Evolutionary conservation across 805 yeast species (phyloP).

Genomic region (Kuraishia molischiana): DNA sequence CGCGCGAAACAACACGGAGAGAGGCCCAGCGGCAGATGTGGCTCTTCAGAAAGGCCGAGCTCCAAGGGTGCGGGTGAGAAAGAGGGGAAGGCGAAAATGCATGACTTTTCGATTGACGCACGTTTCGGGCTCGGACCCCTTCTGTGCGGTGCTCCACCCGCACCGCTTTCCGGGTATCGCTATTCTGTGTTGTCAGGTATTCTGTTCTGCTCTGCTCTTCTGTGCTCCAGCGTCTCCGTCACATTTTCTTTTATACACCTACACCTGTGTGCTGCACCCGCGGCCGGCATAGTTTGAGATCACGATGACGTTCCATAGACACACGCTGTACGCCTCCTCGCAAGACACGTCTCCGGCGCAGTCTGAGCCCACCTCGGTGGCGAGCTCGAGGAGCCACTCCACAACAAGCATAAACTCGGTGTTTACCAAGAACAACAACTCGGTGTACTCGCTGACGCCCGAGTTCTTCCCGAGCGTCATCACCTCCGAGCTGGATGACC

Average conservation of each 20-base stretch:
- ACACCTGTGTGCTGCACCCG: no score
- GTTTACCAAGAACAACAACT: conserved; percentile 2
- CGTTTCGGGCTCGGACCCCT: no score
- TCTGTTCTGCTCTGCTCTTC: no score
- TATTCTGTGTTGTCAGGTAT: no score
- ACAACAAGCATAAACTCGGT: conserved; percentile 3
- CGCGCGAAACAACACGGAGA: conserved; percentile 6
- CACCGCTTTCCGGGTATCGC: no score
- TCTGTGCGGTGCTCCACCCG: no score
- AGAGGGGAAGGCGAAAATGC: no score
- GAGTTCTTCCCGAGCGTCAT: conserved; percentile 5
- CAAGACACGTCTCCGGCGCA: conserved; percentile 1
- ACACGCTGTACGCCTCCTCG: background rate
- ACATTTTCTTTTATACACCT: no score
- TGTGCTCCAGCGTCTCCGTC: no score
- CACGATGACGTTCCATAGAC: conserved; percentile 1
- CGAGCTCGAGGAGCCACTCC: conserved; percentile 2
- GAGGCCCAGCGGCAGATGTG: conserved; percentile 47
- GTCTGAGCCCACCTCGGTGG: background rate
- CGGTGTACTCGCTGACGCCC: conserved; percentile 3
- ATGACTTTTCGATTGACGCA: no score
- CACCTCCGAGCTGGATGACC: conserved; percentile 3
- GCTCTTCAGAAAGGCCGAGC: conserved; percentile 45
- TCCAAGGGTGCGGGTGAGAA: conserved; percentile 22
- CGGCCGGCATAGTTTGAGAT: no score